Evolutionary conservation across 2,329 filamentous ascomycete species (phyloP), one percentile per base, ranked within the genome.

Genomic region (Aschersonia sp.): DNA sequence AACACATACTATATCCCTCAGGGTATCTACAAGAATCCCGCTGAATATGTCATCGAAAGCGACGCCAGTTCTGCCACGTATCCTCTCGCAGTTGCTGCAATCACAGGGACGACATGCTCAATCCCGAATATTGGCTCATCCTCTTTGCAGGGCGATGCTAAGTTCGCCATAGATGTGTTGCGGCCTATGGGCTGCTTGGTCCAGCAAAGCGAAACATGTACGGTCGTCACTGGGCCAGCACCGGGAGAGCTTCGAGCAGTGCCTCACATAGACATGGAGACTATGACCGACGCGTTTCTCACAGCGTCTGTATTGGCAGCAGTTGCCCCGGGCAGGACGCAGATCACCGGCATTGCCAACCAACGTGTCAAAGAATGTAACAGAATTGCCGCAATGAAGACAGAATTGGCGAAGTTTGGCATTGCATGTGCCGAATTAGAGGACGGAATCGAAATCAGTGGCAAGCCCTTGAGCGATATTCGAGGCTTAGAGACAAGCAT

Each of bases 301-400:
- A 96, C 89, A 4, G 92, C 92, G 20, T 94, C 89, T 2, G 89
- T 95, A 4, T 75, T 98, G 44, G 92, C 89, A 30, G 92, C 92
- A 38, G 87, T 95, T 43, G 89, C 91, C 7, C 80, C 77, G 10
- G 87, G 86, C 2, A 81, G 80, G 46, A 98, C 92, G 0, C 80
- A 79, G 48, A 97, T 98, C 54, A 84, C 82, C 12, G 92, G 92
- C 45, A 98, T 98, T 56, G 92, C 92, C 31, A 98, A 98, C 59
- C 92, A 98, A 64, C 81, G 92, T 56, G 91, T 97, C 50, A 98
- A 98, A 64, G 92, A 98, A 61, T 98, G 92, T 69, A 95, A 98
- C 63, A 84, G 92, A 38, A 98, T 98, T 55, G 76, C 80, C 53
- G 92, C 92, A 31, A 98, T 98, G 92, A 85, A 88, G 60, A 85